Evolutionary conservation across 805 yeast species (phyloP).

Genomic region (Candida pini): DNA sequence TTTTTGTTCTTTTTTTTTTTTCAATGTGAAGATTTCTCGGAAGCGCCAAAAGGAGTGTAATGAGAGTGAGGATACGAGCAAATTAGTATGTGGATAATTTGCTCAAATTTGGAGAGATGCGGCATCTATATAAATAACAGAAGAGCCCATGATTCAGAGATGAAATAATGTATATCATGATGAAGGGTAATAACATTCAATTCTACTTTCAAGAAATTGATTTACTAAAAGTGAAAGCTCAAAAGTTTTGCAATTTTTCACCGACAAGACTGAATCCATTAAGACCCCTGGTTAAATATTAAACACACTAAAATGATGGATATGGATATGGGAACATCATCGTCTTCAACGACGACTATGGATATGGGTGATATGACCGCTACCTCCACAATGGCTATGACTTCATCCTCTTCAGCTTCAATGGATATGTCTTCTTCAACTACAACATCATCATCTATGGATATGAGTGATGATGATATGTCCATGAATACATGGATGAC

Average conservation of each 20-base stretch:
- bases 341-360: slow-evolving; percentile 15
- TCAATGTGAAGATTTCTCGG: too few species aligned
- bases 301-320: slow-evolving; percentile 14
- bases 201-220: too few species aligned
- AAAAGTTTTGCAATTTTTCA: too few species aligned
- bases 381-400: slow-evolving; percentile 12
- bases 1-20: too few species aligned
- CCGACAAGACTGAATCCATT: too few species aligned
- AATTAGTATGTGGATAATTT: background rate
- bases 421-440: slow-evolving; percentile 7
- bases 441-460: slow-evolving; percentile 4
- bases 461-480: slow-evolving; percentile 23
- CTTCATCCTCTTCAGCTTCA: slow-evolving; percentile 12
- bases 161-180: too few species aligned
- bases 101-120: background rate
- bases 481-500: slow-evolving; percentile 58
- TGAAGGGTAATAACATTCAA: too few species aligned
- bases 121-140: background rate
- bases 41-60: too few species aligned
- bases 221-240: too few species aligned
- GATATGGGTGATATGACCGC: slow-evolving; percentile 10
- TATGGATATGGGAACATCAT: slow-evolving; percentile 19
- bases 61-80: too few species aligned
- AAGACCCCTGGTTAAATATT: slow-evolving; percentile 22
- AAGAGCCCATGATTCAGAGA: too few species aligned